A percentile compares a stretch with the other conserved stretches of the same genome.
phyloP scores from a whole-genome alignment of 2,329 filamentous ascomycete genomes.

The Ophiocordyceps sinensis region DNA sequence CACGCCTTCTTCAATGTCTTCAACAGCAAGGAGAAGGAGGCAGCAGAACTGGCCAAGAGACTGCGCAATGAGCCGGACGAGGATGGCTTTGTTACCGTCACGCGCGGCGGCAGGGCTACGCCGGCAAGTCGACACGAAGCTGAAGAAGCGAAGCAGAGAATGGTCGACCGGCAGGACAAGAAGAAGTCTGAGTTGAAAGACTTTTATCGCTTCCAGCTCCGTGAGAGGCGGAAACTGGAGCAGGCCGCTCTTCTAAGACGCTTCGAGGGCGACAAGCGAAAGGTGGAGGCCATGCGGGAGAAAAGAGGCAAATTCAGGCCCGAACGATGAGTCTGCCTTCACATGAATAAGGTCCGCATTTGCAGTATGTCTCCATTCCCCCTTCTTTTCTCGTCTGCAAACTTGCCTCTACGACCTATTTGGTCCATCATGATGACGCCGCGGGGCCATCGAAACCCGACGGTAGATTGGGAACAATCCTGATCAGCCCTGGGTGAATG shows the following conservation, averaged over 20 bases:
- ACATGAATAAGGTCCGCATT: background rate
- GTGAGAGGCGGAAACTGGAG: slow-evolving; percentile 64
- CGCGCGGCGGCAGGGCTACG: slow-evolving; percentile 59
- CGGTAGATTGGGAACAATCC: slow-evolving; percentile 7
- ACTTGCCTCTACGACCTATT: background rate
- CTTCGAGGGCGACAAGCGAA: slow-evolving; percentile 64
- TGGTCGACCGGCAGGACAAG: slow-evolving; percentile 48
- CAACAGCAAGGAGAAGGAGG: slow-evolving; percentile 53
- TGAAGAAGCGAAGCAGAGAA: slow-evolving; percentile 41
- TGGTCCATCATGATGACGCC: slow-evolving; percentile 30
- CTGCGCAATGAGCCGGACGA: slow-evolving; percentile 73
- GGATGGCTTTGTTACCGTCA: slow-evolving; percentile 91
- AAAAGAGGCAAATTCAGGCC: slow-evolving; percentile 48
- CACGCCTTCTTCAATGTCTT: slow-evolving; percentile 83
- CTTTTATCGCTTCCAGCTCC: slow-evolving; percentile 74
- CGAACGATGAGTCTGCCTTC: slow-evolving; percentile 22
- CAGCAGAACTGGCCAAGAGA: slow-evolving; percentile 44
- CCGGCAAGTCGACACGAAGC: slow-evolving; percentile 61
- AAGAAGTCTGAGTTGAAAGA: slow-evolving; percentile 51
- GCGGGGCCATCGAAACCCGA: slow-evolving; percentile 34
- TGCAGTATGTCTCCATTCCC: background rate
- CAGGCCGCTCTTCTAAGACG: slow-evolving; percentile 52
- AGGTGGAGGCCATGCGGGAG: slow-evolving; percentile 56
- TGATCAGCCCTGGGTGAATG: slow-evolving; percentile 23
- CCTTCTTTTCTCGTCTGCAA: background rate